Conservation (phyloP, 2,329 filamentous ascomycete genomes). For the Pseudopithomyces chartarum region DNA sequence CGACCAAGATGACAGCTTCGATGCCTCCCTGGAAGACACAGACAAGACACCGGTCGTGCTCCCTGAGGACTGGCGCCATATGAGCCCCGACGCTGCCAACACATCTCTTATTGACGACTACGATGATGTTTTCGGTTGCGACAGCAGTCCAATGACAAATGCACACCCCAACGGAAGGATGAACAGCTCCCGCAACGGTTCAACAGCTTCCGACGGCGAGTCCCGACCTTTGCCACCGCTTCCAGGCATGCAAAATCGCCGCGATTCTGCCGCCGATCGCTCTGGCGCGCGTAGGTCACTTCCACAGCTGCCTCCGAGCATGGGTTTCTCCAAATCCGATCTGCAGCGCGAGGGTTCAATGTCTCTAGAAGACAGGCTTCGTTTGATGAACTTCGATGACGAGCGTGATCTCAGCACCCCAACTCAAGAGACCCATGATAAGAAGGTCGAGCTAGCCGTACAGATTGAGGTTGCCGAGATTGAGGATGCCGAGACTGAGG, state of each 20-base stretch:
- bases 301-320: constrained; percentile 72
- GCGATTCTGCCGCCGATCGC: constrained; percentile 71
- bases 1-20: constrained; percentile 84
- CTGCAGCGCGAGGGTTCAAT: constrained; percentile 75
- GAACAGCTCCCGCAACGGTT: constrained; percentile 65
- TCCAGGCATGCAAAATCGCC: constrained; percentile 67
- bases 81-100: constrained; percentile 69
- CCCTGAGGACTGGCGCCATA: constrained; percentile 90
- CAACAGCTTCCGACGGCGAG: constrained; percentile 77
- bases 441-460: constrained; percentile 30
- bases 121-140: constrained; percentile 70
- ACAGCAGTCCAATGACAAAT: constrained; percentile 71
- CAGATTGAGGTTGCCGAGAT: constrained; percentile 42
- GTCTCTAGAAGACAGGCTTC: constrained; percentile 83
- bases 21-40: constrained; percentile 91
- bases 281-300: constrained; percentile 71
- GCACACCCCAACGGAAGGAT: constrained; percentile 49
- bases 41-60: constrained; percentile 98
- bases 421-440: constrained; percentile 42
- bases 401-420: constrained; percentile 43
- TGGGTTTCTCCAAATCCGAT: constrained; percentile 74
- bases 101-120: constrained; percentile 58
- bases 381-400: constrained; percentile 82
- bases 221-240: constrained; percentile 86
- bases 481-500: too few relatives aligned